A percentile compares a stretch with the other conserved stretches of the same genome.
Conservation (phyloP, 2,329 filamentous ascomycete genomes). For the Pseudogymnoascus sp. region DNA sequence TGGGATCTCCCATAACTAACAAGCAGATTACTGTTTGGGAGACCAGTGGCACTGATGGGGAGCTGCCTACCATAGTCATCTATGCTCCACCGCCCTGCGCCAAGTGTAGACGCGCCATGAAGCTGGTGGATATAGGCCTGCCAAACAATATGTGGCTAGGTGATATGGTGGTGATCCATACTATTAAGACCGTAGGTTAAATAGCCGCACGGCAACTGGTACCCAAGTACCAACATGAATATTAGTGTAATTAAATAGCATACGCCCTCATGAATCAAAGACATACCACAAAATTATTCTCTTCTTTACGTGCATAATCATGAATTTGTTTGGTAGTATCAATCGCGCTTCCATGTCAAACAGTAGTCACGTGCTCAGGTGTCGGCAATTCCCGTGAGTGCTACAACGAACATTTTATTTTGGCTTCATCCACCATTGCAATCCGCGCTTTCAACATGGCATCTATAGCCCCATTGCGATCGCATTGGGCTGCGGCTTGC, state of each 20-base stretch:
- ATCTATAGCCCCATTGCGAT: slow-evolving; percentile 10
- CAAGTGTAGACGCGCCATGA: neutral
- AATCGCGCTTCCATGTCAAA: neutral
- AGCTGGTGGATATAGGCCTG: neutral
- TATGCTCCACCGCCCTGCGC: neutral
- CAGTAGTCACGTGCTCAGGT: neutral
- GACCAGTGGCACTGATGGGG: neutral
- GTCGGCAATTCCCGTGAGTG: neutral
- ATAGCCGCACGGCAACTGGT: slow-evolving; percentile 1
- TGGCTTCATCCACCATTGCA: neutral
- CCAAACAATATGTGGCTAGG: neutral
- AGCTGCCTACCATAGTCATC: neutral
- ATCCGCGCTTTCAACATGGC: slow-evolving; percentile 5
- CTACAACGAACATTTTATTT: slow-evolving; percentile 10
- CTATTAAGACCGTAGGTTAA: slow-evolving; percentile 7
- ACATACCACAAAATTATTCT: neutral
- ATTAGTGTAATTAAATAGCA: slow-evolving; percentile 2
- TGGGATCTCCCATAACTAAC: slow-evolving; percentile 1
- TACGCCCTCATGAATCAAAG: slow-evolving; percentile 3
- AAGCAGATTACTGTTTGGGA: slow-evolving; percentile 5
- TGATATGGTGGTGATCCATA: slow-evolving; percentile 6
- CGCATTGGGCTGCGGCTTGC: neutral
- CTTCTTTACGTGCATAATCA: neutral
- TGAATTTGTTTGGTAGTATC: neutral
- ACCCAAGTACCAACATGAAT: neutral